These are phyloP conservation scores for Tetrapisispora pingtungensis DNA, from an alignment of 805 yeast genomes.

Conservation along the genomic window DNA sequence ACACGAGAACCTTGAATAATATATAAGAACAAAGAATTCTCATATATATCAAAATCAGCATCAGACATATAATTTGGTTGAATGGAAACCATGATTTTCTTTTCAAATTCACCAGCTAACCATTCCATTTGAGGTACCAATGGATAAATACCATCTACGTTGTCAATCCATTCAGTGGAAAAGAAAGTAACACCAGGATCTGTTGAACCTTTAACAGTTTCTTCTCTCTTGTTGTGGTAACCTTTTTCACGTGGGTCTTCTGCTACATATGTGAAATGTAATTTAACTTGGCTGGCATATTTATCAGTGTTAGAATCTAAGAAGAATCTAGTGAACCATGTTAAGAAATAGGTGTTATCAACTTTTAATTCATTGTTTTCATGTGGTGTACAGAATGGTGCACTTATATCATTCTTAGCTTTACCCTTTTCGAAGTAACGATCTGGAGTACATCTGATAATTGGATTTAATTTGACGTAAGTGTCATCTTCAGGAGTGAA, in stretches of 20 bases:
- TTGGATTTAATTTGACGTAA: constrained; percentile 61
- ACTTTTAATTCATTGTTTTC: constrained; percentile 48
- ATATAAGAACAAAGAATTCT: constrained; percentile 43
- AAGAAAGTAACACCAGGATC: constrained; percentile 37
- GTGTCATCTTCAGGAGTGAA: constrained; percentile 62
- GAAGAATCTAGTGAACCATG: constrained; percentile 72
- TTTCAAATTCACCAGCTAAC: constrained; percentile 45
- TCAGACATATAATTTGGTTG: constrained; percentile 62
- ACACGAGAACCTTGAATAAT: constrained; percentile 33
- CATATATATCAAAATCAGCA: constrained; percentile 51
- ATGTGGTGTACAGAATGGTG: constrained; percentile 79
- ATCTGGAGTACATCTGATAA: constrained; percentile 79
- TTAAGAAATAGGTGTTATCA: constrained; percentile 60
- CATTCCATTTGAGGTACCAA: constrained; percentile 53
- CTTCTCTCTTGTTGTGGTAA: constrained; percentile 37
- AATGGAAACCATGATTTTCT: constrained; percentile 52
- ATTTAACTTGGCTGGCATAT: constrained; percentile 47
- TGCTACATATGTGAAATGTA: constrained; percentile 58
- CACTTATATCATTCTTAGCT: constrained; percentile 45
- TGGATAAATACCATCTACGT: constrained; percentile 53
- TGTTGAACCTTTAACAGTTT: constrained; percentile 11
- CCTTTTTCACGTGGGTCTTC: constrained; percentile 51
- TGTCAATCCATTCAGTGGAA: constrained; percentile 62
- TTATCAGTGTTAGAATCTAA: constrained; percentile 26
- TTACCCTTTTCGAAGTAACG: constrained; percentile 54